A percentile compares a stretch with the other conserved stretches of the same genome.
Evolutionary conservation across 495 filamentous ascomycete species (phyloP).

Genomic region (Lasiosphaeria miniovina): DNA sequence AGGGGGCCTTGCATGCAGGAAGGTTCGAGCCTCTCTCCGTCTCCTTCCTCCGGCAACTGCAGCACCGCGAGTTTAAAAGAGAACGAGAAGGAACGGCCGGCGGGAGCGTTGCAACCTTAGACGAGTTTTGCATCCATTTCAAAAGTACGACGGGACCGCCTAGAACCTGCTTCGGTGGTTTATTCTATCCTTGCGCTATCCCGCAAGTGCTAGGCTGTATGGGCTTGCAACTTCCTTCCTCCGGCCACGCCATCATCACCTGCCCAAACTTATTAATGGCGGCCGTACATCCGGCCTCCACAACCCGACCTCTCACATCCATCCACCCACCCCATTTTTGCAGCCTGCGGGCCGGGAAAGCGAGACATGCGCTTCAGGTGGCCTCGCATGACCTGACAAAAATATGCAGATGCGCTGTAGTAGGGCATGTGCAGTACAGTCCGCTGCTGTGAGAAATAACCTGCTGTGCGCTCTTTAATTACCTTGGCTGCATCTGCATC

Average conservation of each 20-base stretch:
- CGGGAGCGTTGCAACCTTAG: too few relatives aligned
- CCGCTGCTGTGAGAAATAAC: background rate
- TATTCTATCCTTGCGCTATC: too few relatives aligned
- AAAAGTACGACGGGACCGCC: too few relatives aligned
- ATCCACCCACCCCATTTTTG: background rate
- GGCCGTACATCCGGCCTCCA: too few relatives aligned
- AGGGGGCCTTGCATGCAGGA: background rate
- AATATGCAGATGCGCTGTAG: background rate
- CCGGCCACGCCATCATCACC: too few relatives aligned
- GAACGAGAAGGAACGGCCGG: background rate
- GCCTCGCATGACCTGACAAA: constrained; percentile 4
- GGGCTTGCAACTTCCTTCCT: too few relatives aligned
- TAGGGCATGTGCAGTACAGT: background rate
- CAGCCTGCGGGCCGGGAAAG: background rate
- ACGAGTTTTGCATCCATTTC: too few relatives aligned
- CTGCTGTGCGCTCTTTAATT: background rate
- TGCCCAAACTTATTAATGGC: too few relatives aligned
- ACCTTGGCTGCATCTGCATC: background rate
- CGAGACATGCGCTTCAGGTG: constrained; percentile 3
- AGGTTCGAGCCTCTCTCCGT: background rate
- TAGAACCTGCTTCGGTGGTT: too few relatives aligned
- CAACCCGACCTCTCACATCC: background rate
- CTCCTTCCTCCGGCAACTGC: background rate
- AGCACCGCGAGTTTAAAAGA: background rate
- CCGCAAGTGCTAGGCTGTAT: too few relatives aligned